Conservation (phyloP, 768 basidiomycete species). For the Cystofilobasidium capitatum region DNA sequence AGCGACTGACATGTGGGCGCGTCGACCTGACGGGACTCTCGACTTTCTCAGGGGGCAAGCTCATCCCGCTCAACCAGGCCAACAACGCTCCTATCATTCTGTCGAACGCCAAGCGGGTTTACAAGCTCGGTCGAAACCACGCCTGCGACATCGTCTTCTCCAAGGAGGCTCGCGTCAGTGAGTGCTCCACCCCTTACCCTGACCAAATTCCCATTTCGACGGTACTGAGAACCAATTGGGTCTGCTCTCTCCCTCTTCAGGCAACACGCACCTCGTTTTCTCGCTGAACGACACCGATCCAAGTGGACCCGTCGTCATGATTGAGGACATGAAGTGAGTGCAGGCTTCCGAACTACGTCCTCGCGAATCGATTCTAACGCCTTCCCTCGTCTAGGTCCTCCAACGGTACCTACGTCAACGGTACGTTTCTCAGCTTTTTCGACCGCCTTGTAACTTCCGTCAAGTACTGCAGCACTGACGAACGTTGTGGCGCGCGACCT, state of each 20-base stretch:
- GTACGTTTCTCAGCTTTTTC: not conserved
- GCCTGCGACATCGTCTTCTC: slow-evolving; percentile 15
- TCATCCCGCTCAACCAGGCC: not conserved
- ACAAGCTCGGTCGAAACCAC: slow-evolving; percentile 4
- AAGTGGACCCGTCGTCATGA: slow-evolving; percentile 33
- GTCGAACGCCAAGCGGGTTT: not conserved
- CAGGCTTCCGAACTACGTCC: slow-evolving; percentile 43
- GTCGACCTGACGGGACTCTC: not conserved
- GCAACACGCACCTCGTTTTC: slow-evolving; percentile 11
- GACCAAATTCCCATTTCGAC: not conserved
- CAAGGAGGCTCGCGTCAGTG: slow-evolving; percentile 19
- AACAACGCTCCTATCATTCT: slow-evolving; percentile 6
- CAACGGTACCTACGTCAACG: slow-evolving; percentile 22
- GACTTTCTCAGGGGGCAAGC: not conserved
- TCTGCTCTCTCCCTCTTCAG: not conserved
- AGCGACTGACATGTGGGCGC: too few species aligned
- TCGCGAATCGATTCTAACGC: not conserved
- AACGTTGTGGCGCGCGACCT: too few species aligned
- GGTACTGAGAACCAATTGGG: not conserved
- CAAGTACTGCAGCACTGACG: not conserved
- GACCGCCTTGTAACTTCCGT: not conserved
- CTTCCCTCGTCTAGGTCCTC: slow-evolving; percentile 5
- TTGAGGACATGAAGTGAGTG: slow-evolving; percentile 46
- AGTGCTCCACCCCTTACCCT: not conserved
- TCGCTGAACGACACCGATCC: not conserved